phyloP scores from a whole-genome alignment of 2,329 filamentous ascomycete species.

The Xylaria sp. region DNA sequence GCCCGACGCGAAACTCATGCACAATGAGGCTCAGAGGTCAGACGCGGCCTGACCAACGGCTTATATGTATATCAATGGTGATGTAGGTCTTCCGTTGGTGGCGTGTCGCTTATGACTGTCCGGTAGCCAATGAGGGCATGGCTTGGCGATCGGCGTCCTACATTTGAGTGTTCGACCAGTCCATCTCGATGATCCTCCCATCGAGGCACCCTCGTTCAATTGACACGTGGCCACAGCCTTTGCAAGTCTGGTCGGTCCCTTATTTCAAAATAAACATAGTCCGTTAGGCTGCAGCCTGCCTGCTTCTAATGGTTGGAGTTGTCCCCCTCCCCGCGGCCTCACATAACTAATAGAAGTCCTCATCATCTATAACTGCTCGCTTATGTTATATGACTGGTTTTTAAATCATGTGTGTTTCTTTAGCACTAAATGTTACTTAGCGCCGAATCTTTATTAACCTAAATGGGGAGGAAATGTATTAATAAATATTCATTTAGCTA shows the following conservation, averaged over 20 bases:
- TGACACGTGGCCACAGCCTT: not conserved
- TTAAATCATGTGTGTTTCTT: too few relatives aligned
- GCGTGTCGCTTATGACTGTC: slow-evolving; percentile 6
- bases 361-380: not conserved
- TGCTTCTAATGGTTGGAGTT: not conserved
- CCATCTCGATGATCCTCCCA: not conserved
- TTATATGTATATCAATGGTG: not conserved
- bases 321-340: not conserved
- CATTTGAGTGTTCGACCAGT: too few relatives aligned
- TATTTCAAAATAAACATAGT: not conserved
- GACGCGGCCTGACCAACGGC: not conserved
- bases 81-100: not conserved
- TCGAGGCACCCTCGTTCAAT: not conserved
- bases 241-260: not conserved
- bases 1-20: not conserved
- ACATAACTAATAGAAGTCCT: not conserved
- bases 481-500: too few relatives aligned
- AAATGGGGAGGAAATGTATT: too few relatives aligned
- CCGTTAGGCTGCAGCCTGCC: slow-evolving; percentile 7
- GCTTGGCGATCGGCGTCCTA: slow-evolving; percentile 9
- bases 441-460: too few relatives aligned
- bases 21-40: slow-evolving; percentile 11
- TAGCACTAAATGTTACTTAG: not conserved
- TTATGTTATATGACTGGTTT: too few relatives aligned
- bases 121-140: not conserved